phyloP scores from a whole-genome alignment of 2,329 filamentous ascomycete species.

The Paraphoma chrysanthemicola region DNA sequence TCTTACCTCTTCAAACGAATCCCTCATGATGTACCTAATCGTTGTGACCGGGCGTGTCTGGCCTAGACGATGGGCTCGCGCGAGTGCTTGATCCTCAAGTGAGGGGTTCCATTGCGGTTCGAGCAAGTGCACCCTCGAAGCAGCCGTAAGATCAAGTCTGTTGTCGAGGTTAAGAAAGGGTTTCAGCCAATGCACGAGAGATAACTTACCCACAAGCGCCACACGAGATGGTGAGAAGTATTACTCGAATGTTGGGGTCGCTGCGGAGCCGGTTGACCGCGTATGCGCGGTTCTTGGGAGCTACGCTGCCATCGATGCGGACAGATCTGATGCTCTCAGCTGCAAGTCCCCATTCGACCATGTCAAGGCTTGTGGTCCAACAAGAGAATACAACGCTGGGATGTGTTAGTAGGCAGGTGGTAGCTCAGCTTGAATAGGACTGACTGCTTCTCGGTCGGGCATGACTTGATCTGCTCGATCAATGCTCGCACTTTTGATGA shows the following conservation, averaged over 20 bases:
- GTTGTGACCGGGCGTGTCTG: constrained; percentile 42
- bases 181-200: no score
- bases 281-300: constrained; percentile 50
- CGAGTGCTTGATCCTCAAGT: constrained; percentile 54
- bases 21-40: constrained; percentile 47
- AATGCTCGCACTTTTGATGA: constrained; percentile 1
- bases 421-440: not conserved
- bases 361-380: constrained; percentile 58
- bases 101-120: constrained; percentile 60
- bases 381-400: constrained; percentile 58
- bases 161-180: no score
- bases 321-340: constrained; percentile 39
- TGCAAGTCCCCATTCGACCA: constrained; percentile 53
- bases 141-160: constrained; percentile 52
- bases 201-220: constrained; percentile 58
- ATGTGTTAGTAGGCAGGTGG: no score
- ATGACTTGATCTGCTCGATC: constrained; percentile 1
- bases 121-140: constrained; percentile 57
- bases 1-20: constrained; percentile 46
- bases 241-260: constrained; percentile 49
- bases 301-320: constrained; percentile 58
- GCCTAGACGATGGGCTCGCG: constrained; percentile 32
- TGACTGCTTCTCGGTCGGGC: constrained; percentile 4
- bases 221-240: constrained; percentile 58
- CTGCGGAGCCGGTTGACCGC: constrained; percentile 52